phyloP scores from a whole-genome alignment of 768 basidiomycete genomes.

The Boletus tylopilopsis region DNA sequence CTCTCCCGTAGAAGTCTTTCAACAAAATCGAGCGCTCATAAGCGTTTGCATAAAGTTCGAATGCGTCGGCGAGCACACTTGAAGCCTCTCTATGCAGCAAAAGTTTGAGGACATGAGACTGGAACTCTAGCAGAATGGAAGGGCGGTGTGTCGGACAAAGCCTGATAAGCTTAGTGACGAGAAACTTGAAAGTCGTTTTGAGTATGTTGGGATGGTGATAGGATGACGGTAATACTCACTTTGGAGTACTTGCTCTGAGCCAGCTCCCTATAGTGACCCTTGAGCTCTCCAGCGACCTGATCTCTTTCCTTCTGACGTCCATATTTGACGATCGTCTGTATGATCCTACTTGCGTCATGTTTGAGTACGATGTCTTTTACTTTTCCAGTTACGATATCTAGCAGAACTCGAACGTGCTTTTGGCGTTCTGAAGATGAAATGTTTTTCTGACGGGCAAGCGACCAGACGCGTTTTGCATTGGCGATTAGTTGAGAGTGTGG shows the following conservation, averaged over 20 bases:
- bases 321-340: slow-evolving; percentile 78
- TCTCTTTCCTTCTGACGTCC: slow-evolving; percentile 72
- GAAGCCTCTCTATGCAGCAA: slow-evolving; percentile 85
- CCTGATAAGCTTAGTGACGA: slow-evolving; percentile 77
- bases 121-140: slow-evolving; percentile 76
- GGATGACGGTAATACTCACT: slow-evolving; percentile 39
- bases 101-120: slow-evolving; percentile 68
- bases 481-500: slow-evolving; percentile 68
- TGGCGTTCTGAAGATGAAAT: slow-evolving; percentile 68
- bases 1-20: slow-evolving; percentile 89
- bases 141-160: slow-evolving; percentile 70
- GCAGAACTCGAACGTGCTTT: slow-evolving; percentile 68
- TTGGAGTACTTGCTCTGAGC: slow-evolving; percentile 90
- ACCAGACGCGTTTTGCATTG: slow-evolving; percentile 77
- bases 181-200: slow-evolving; percentile 46
- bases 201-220: neutral
- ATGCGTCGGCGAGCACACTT: slow-evolving; percentile 80
- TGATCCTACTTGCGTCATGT: slow-evolving; percentile 87
- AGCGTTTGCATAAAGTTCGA: slow-evolving; percentile 82
- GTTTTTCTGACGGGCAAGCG: slow-evolving; percentile 67
- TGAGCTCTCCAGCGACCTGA: slow-evolving; percentile 78
- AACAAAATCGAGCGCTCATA: slow-evolving; percentile 79
- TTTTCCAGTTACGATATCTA: slow-evolving; percentile 72
- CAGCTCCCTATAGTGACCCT: slow-evolving; percentile 73
- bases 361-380: slow-evolving; percentile 86